Conservation (phyloP, 2,329 filamentous ascomycete genomes). For the Xylariales sp. region DNA sequence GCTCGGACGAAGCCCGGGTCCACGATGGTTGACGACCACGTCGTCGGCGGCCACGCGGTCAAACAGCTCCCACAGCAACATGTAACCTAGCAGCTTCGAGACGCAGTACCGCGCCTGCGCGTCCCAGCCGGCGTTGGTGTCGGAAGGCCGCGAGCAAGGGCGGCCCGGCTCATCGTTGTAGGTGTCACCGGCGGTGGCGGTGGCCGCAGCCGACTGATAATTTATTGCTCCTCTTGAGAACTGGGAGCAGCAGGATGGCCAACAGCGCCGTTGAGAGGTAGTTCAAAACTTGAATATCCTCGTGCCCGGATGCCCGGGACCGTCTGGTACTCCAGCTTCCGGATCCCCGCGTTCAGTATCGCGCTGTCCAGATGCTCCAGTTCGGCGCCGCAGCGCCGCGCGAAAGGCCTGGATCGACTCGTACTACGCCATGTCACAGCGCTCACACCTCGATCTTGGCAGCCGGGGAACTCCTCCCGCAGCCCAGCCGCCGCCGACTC, state of each 20-base stretch:
- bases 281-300: slow-evolving; percentile 2
- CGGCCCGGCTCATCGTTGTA: slow-evolving; percentile 6
- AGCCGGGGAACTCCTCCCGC: background rate
- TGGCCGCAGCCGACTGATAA: no score
- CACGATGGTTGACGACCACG: no score
- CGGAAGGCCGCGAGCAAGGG: slow-evolving; percentile 10
- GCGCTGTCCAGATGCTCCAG: slow-evolving; percentile 9
- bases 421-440: slow-evolving; percentile 8
- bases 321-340: background rate
- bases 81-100: slow-evolving; percentile 19
- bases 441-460: slow-evolving; percentile 11
- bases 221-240: slow-evolving; percentile 3
- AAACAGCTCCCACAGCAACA: no score
- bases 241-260: slow-evolving; percentile 2
- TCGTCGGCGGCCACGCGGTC: no score
- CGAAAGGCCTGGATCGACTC: slow-evolving; percentile 10
- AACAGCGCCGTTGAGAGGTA: slow-evolving; percentile 4
- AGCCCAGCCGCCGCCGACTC: background rate
- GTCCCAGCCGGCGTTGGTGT: slow-evolving; percentile 48
- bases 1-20: no score
- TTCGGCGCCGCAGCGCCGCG: background rate
- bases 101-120: slow-evolving; percentile 19
- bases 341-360: slow-evolving; percentile 11
- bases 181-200: slow-evolving; percentile 8
- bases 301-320: slow-evolving; percentile 1